A percentile compares a stretch with the other conserved stretches of the same genome.
Evolutionary conservation across 2,329 filamentous ascomycete species (phyloP).

Genomic region (Ophiostoma sp.): DNA sequence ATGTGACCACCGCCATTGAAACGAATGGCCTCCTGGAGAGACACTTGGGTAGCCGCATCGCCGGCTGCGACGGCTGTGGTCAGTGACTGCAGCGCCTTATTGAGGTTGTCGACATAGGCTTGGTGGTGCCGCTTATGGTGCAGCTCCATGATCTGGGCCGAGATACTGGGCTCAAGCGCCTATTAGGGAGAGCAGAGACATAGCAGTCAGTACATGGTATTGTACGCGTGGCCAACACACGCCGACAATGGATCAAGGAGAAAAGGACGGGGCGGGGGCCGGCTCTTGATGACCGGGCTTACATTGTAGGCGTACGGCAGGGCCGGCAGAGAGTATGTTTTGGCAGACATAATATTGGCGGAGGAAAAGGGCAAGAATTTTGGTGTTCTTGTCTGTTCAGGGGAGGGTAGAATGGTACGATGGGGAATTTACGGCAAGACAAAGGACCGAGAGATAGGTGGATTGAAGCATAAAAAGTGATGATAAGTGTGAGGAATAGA

Average conservation of each 20-base stretch:
- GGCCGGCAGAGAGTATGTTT: slow-evolving; percentile 35
- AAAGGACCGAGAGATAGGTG: background rate
- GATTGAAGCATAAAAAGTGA: background rate
- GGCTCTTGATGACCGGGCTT: slow-evolving; percentile 40
- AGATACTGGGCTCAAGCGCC: slow-evolving; percentile 67
- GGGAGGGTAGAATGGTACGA: background rate
- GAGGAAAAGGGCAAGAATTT: no score
- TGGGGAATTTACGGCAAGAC: background rate
- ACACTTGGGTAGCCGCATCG: slow-evolving; percentile 60
- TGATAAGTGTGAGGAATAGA: background rate
- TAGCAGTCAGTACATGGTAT: background rate
- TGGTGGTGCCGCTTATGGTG: slow-evolving; percentile 95
- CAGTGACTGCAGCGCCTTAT: slow-evolving; percentile 73
- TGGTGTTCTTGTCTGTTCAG: background rate
- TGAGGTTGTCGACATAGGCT: slow-evolving; percentile 88
- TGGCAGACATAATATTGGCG: slow-evolving; percentile 23
- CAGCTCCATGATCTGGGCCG: slow-evolving; percentile 92
- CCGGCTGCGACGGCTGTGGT: slow-evolving; percentile 55
- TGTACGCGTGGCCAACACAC: background rate
- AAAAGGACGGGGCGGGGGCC: background rate
- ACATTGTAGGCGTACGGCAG: slow-evolving; percentile 40
- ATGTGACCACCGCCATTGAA: slow-evolving; percentile 69
- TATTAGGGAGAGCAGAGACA: slow-evolving; percentile 17
- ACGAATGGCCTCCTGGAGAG: slow-evolving; percentile 63
- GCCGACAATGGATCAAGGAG: background rate